These are phyloP conservation scores for Pythium coloratum DNA, from an alignment of 352 stramenopile genomes.

Conservation along the genomic window DNA sequence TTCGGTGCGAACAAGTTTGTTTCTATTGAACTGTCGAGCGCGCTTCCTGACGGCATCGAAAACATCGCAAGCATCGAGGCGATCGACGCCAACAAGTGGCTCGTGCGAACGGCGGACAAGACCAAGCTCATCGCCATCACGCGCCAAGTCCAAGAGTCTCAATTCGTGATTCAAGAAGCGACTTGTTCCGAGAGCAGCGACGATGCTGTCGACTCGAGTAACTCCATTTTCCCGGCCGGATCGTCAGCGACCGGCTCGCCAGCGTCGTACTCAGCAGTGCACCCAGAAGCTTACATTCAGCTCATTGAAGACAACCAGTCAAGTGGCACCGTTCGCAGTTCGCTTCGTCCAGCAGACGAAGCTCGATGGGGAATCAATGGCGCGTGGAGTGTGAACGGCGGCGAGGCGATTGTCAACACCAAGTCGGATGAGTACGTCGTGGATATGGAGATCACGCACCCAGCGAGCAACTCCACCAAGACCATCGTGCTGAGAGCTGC, in stretches of 20 bases:
- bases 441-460: slow-evolving; percentile 31
- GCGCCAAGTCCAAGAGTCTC: slow-evolving; percentile 18
- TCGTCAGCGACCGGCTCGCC: slow-evolving; percentile 6
- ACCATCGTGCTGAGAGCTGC: slow-evolving; percentile 37
- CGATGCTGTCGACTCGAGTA: slow-evolving; percentile 24
- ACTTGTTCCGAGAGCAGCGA: slow-evolving; percentile 8
- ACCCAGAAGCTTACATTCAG: slow-evolving; percentile 53
- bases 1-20: slow-evolving; percentile 38
- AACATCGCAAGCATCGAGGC: slow-evolving; percentile 45
- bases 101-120: slow-evolving; percentile 47
- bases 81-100: slow-evolving; percentile 42
- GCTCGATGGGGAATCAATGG: slow-evolving; percentile 30
- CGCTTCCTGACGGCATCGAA: slow-evolving; percentile 12
- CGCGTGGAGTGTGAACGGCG: slow-evolving; percentile 25
- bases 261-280: slow-evolving; percentile 33
- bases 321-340: slow-evolving; percentile 12
- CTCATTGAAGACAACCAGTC: slow-evolving; percentile 13
- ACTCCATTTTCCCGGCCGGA: slow-evolving; percentile 34
- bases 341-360: slow-evolving; percentile 18
- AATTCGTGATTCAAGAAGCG: slow-evolving; percentile 39
- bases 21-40: slow-evolving; percentile 44
- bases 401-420: slow-evolving; percentile 24
- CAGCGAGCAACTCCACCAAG: slow-evolving; percentile 30
- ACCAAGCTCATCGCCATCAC: slow-evolving; percentile 34
- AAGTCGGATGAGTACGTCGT: slow-evolving; percentile 17